A percentile compares a stretch with the other conserved stretches of the same genome.
Conservation (phyloP, 2,329 filamentous ascomycete species). For the Canariomyces notabilis region DNA sequence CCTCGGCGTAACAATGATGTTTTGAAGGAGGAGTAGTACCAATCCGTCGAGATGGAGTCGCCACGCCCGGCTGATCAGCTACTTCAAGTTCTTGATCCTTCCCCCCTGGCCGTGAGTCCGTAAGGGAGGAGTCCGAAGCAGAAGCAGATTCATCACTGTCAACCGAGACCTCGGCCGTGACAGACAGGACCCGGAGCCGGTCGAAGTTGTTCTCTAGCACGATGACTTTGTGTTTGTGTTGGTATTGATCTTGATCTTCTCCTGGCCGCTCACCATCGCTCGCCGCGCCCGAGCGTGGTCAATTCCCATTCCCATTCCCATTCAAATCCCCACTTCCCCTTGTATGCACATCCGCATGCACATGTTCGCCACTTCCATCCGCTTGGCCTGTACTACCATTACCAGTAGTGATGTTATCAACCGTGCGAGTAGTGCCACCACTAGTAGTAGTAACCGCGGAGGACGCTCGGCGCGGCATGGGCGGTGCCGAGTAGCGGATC, state of each 20-base stretch:
- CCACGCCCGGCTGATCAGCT: not conserved
- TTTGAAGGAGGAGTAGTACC: too few species aligned
- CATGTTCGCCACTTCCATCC: too few species aligned
- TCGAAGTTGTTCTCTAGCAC: conserved; percentile 18
- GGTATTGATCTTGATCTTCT: conserved; percentile 1
- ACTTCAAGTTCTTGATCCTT: not conserved
- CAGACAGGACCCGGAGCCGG: conserved; percentile 12
- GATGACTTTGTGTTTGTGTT: not conserved
- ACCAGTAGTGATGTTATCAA: too few species aligned
- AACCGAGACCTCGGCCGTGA: conserved; percentile 11
- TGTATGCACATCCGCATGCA: too few species aligned
- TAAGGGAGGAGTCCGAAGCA: too few species aligned
- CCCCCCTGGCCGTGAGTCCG: not conserved
- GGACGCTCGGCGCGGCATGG: too few species aligned
- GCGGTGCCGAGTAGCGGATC: too few species aligned
- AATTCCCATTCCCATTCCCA: conserved; percentile 27
- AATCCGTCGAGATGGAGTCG: not conserved
- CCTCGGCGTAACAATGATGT: conserved; percentile 18
- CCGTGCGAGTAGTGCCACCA: too few species aligned
- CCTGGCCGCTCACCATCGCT: conserved; percentile 6
- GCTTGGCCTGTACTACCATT: too few species aligned
- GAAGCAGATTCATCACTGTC: conserved; percentile 15
- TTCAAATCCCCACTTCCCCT: too few species aligned
- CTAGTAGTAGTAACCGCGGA: too few species aligned
- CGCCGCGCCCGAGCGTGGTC: conserved; percentile 36